These are phyloP conservation scores for Penicillium concentricum DNA, from an alignment of 2,329 filamentous ascomycete species.

Conservation along the genomic window DNA sequence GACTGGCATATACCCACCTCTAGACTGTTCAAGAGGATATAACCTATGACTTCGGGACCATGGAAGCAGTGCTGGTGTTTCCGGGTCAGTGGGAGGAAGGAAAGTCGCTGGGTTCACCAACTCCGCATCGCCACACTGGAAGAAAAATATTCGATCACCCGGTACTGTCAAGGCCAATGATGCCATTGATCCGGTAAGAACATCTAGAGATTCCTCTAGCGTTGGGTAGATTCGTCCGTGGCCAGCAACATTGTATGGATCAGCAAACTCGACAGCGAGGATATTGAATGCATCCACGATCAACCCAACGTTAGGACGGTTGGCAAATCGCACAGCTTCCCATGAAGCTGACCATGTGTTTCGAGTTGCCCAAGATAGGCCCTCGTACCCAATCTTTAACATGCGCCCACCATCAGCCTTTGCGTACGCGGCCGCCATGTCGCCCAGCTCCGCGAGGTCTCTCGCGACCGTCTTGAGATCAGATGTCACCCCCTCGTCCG, in stretches of 20 bases:
- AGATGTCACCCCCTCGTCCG: conserved; percentile 29
- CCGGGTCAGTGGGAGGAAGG: conserved; percentile 20
- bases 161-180: conserved; percentile 27
- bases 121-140: conserved; percentile 34
- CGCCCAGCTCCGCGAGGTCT: conserved; percentile 34
- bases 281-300: conserved; percentile 36
- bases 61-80: conserved; percentile 27
- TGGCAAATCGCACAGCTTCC: conserved; percentile 35
- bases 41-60: conserved; percentile 35
- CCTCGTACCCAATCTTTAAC: conserved; percentile 35
- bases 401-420: conserved; percentile 28
- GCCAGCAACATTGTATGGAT: conserved; percentile 30
- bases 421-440: conserved; percentile 31
- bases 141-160: conserved; percentile 35
- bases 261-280: conserved; percentile 34
- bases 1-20: conserved; percentile 34
- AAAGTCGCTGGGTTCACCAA: conserved; percentile 25
- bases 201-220: conserved; percentile 25
- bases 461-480: conserved; percentile 32
- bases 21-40: conserved; percentile 27
- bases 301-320: conserved; percentile 33
- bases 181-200: conserved; percentile 26
- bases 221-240: conserved; percentile 32
- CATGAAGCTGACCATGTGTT: conserved; percentile 37
- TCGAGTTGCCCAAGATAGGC: conserved; percentile 32